Percentiles rank a stretch among this genome's conserved stretches.
These are phyloP conservation scores for Papiliotrema terrestris DNA, from an alignment of 1,284 basidiomycete genomes.

Conservation along the genomic window DNA sequence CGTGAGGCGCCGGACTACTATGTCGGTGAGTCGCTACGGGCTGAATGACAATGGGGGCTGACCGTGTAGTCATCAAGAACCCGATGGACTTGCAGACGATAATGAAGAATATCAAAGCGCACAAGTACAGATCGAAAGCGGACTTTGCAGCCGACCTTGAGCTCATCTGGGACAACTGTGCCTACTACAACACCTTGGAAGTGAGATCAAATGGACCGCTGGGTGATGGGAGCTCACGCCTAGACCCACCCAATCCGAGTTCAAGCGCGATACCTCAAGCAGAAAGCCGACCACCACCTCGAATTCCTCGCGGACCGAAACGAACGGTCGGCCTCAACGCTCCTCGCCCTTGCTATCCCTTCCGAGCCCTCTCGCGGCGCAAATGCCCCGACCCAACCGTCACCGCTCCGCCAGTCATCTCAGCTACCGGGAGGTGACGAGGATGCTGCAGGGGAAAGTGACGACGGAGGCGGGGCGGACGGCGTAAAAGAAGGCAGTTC, in stretches of 20 bases:
- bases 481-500: constrained; percentile 14
- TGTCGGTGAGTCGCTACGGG: constrained; percentile 68
- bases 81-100: constrained; percentile 96
- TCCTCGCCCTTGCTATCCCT: constrained; percentile 54
- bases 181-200: constrained; percentile 84
- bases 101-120: constrained; percentile 84
- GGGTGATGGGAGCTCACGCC: constrained; percentile 1
- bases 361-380: neutral
- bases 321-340: constrained; percentile 54
- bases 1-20: constrained; percentile 86
- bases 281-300: constrained; percentile 76
- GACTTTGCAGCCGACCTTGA: constrained; percentile 92
- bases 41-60: constrained; percentile 2
- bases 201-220: constrained; percentile 52
- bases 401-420: constrained; percentile 8
- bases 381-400: constrained; percentile 1
- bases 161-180: constrained; percentile 95
- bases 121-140: constrained; percentile 86
- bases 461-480: constrained; percentile 26
- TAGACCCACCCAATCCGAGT: constrained; percentile 76
- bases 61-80: constrained; percentile 68
- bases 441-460: constrained; percentile 41
- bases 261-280: constrained; percentile 67
- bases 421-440: constrained; percentile 29
- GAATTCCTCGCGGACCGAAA: constrained; percentile 83